These are phyloP conservation scores for Knufia fluminis DNA, from an alignment of 2,329 filamentous ascomycete genomes.

Conservation along the genomic window DNA sequence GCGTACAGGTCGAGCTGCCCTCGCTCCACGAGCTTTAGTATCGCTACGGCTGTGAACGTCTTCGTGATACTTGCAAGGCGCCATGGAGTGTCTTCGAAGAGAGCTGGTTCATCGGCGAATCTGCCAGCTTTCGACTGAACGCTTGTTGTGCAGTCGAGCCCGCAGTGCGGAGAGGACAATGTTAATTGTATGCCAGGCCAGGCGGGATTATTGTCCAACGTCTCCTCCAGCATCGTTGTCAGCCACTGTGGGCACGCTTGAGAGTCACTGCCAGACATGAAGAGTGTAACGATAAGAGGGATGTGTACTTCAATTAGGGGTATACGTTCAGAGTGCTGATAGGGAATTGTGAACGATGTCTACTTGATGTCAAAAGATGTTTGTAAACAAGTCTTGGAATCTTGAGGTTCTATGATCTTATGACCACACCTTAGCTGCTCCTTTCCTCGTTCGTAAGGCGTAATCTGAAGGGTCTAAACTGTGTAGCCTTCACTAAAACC, in stretches of 20 bases:
- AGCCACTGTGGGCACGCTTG: conserved; percentile 11
- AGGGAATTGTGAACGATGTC: not conserved
- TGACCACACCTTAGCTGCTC: too few species aligned
- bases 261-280: conserved; percentile 5
- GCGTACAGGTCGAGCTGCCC: conserved; percentile 8
- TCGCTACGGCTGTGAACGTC: conserved; percentile 11
- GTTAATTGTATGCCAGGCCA: conserved; percentile 9
- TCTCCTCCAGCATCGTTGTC: conserved; percentile 5
- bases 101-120: conserved; percentile 10
- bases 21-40: conserved; percentile 8
- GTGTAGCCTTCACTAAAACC: too few species aligned
- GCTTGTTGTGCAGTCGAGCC: conserved; percentile 10
- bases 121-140: conserved; percentile 3
- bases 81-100: conserved; percentile 8
- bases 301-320: conserved; percentile 30
- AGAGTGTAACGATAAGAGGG: not conserved
- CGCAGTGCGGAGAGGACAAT: conserved; percentile 9
- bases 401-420: too few species aligned
- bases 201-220: conserved; percentile 6
- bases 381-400: too few species aligned
- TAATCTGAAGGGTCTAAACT: too few species aligned
- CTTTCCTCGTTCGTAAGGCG: too few species aligned
- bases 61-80: conserved; percentile 13
- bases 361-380: too few species aligned
- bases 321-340: not conserved